Evolutionary conservation across 768 basidiomycete genomes (phyloP).

Genomic region (Suillus discolor): DNA sequence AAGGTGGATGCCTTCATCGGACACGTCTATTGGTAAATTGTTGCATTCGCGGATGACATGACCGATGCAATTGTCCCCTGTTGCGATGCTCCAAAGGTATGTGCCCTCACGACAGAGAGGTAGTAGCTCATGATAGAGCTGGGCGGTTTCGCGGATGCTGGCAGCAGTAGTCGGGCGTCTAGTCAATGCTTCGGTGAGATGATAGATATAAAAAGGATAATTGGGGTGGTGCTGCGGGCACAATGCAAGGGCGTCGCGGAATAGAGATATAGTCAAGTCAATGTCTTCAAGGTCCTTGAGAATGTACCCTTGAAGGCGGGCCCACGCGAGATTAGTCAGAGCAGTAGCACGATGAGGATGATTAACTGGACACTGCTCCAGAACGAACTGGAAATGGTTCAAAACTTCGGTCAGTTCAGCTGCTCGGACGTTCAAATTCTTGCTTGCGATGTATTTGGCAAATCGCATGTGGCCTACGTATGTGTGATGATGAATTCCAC

Average conservation of each 20-base stretch:
- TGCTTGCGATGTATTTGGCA: background rate
- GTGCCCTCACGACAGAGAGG: background rate
- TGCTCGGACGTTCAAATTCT: background rate
- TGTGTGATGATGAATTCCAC: background rate
- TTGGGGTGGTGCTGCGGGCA: conserved; percentile 10
- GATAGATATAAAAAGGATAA: conserved; percentile 8
- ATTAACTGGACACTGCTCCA: background rate
- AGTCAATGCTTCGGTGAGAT: conserved; percentile 17
- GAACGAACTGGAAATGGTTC: background rate
- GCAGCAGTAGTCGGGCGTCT: conserved; percentile 9
- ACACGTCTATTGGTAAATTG: background rate
- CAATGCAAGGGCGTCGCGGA: conserved; percentile 9
- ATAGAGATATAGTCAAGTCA: background rate
- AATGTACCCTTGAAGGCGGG: conserved; percentile 4
- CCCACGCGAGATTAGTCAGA: background rate
- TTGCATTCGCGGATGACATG: background rate
- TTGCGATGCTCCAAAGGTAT: background rate
- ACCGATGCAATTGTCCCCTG: background rate
- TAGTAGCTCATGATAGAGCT: background rate
- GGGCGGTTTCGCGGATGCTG: conserved; percentile 18
- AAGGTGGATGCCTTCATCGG: conserved; percentile 1
- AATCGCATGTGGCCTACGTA: background rate
- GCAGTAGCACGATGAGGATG: background rate
- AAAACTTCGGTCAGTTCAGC: background rate
- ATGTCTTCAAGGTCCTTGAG: background rate